Evolutionary conservation across 345 rosid species (phyloP).

Genomic region (Lepidium didymum): DNA sequence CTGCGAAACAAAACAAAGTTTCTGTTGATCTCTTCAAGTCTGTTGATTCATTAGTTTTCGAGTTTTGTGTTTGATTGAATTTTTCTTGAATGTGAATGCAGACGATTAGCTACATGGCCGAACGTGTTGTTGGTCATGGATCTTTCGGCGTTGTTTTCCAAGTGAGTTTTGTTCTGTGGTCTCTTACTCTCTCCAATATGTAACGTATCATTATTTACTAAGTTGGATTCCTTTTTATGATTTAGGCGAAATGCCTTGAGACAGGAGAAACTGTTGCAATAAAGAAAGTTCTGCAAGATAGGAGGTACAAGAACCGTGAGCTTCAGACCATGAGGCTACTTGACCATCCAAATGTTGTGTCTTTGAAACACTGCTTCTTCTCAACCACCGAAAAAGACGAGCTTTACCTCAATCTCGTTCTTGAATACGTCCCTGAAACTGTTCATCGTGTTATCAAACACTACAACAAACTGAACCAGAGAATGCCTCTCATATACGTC

Average conservation of each 20-base stretch:
- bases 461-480: constrained; percentile 79
- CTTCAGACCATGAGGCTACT: constrained; percentile 97
- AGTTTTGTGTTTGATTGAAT: neutral
- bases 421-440: constrained; percentile 95
- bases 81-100: constrained; percentile 26
- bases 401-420: constrained; percentile 91
- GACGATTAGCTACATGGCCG: constrained; percentile 99
- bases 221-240: neutral
- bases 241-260: constrained; percentile 90
- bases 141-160: constrained; percentile 98
- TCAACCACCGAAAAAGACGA: constrained; percentile 95
- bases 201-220: neutral
- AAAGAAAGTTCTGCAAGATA: constrained; percentile 96
- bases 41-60: neutral
- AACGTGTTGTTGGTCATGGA: constrained; percentile 95
- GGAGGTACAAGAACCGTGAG: constrained; percentile 96
- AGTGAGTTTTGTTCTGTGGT: constrained; percentile 34
- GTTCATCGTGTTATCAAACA: constrained; percentile 91
- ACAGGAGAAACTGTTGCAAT: constrained; percentile 96
- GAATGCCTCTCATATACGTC: constrained; percentile 88
- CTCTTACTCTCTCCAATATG: neutral
- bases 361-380: constrained; percentile 93
- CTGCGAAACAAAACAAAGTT: neutral
- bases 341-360: constrained; percentile 89
- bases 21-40: neutral